Percentiles rank a stretch among this genome's conserved stretches.
Evolutionary conservation across 805 yeast genomes (phyloP).

Genomic region (Zygotorulaspora florentina): DNA sequence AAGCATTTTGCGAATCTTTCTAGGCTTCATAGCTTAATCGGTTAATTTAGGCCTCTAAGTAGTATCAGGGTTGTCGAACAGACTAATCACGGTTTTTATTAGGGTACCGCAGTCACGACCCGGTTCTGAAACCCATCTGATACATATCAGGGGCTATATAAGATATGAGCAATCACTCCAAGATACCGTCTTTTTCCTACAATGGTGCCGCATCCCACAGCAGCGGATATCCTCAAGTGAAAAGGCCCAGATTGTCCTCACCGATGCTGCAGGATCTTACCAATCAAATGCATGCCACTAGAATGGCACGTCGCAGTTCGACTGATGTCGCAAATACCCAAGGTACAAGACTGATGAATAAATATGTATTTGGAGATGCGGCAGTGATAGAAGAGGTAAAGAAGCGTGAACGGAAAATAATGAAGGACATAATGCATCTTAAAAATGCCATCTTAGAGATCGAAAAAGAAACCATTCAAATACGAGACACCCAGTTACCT

Average conservation of each 20-base stretch:
- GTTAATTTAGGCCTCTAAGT: too few species aligned
- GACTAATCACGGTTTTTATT: too few species aligned
- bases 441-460: constrained; percentile 28
- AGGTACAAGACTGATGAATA: constrained; percentile 22
- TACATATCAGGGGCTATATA: constrained; percentile 1
- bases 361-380: constrained; percentile 32
- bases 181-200: constrained; percentile 18
- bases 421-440: constrained; percentile 28
- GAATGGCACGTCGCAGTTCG: constrained; percentile 6
- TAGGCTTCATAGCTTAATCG: too few species aligned
- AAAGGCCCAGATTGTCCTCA: constrained; percentile 14
- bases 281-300: constrained; percentile 12
- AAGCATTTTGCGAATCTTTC: too few species aligned
- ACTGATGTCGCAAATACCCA: constrained; percentile 10
- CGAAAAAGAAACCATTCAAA: constrained; percentile 22
- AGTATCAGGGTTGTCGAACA: too few species aligned
- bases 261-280: constrained; percentile 21
- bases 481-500: constrained; percentile 24
- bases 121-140: constrained; percentile 9
- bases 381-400: constrained; percentile 32
- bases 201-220: constrained; percentile 2
- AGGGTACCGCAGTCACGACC: not conserved
- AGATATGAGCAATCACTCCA: constrained; percentile 13
- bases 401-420: constrained; percentile 30
- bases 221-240: constrained; percentile 5